Conservation (phyloP, 306 rosid genomes). For the Gillenia trifoliata region DNA sequence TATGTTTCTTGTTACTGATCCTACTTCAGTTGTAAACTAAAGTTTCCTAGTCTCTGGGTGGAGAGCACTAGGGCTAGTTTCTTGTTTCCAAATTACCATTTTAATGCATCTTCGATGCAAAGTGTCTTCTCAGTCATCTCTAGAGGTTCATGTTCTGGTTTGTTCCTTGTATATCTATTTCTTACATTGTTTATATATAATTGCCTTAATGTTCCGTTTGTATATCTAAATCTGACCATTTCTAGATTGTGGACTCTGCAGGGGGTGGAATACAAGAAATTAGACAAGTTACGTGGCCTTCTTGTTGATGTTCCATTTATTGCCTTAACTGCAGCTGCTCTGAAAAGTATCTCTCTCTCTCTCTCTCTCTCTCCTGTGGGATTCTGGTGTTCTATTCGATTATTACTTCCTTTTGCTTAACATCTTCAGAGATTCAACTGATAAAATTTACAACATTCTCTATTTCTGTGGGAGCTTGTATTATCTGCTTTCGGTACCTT, state of each 20-base stretch:
- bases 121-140: neutral
- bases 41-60: neutral
- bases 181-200: neutral
- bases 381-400: neutral
- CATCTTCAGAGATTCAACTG: neutral
- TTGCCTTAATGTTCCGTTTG: neutral
- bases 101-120: neutral
- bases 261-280: constrained; percentile 75
- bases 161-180: neutral
- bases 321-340: constrained; percentile 95
- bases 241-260: constrained; percentile 16
- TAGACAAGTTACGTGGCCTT: constrained; percentile 66
- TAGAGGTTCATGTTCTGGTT: neutral
- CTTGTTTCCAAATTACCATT: neutral
- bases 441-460: neutral
- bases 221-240: constrained; percentile 8
- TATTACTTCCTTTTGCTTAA: neutral
- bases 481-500: neutral
- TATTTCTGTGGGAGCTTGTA: neutral
- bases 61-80: neutral
- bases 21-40: neutral
- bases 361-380: constrained; percentile 20
- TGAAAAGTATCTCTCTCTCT: constrained; percentile 51
- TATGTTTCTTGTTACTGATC: neutral
- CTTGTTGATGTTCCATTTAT: constrained; percentile 74